Percentiles rank a stretch among this genome's conserved stretches.
Conservation (phyloP, 2,329 filamentous ascomycete genomes). For the Claviceps sp. region DNA sequence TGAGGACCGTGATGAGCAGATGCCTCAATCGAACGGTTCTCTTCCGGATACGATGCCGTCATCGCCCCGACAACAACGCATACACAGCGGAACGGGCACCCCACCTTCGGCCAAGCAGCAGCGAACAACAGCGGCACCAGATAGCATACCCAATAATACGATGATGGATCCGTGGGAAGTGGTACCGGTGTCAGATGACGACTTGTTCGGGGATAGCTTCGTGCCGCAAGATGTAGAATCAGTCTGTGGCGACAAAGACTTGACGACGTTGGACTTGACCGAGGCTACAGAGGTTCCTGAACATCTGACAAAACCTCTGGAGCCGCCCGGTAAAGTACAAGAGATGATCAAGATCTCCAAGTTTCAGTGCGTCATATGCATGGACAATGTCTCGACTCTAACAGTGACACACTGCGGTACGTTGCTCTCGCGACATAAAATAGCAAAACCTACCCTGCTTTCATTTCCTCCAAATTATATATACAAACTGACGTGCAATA, state of each 20-base stretch:
- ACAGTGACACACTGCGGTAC: conserved; percentile 55
- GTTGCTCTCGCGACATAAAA: conserved; percentile 13
- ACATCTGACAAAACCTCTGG: conserved; percentile 26
- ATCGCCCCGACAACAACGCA: not conserved
- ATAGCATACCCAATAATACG: not conserved
- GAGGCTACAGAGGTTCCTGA: conserved; percentile 30
- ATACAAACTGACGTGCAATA: not conserved
- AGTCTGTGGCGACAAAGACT: conserved; percentile 10
- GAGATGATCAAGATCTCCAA: conserved; percentile 37
- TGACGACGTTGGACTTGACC: conserved; percentile 22
- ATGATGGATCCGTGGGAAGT: not conserved
- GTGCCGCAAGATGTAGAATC: not conserved
- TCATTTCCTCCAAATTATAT: not conserved
- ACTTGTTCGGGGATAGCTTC: conserved; percentile 15
- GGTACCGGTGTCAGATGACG: conserved; percentile 10
- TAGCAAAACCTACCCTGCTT: not conserved
- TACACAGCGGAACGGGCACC: not conserved
- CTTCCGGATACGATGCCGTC: conserved; percentile 19
- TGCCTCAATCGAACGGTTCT: conserved; percentile 14
- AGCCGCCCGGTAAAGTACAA: conserved; percentile 22
- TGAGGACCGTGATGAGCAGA: conserved; percentile 15
- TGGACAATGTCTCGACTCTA: conserved; percentile 45
- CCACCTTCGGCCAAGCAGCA: conserved; percentile 15
- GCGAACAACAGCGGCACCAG: conserved; percentile 10
- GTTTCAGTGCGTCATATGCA: conserved; percentile 55